Evolutionary conservation across 192 early-diverging fungal genomes (phyloP).

Genomic region (Thamnidium elegans): DNA sequence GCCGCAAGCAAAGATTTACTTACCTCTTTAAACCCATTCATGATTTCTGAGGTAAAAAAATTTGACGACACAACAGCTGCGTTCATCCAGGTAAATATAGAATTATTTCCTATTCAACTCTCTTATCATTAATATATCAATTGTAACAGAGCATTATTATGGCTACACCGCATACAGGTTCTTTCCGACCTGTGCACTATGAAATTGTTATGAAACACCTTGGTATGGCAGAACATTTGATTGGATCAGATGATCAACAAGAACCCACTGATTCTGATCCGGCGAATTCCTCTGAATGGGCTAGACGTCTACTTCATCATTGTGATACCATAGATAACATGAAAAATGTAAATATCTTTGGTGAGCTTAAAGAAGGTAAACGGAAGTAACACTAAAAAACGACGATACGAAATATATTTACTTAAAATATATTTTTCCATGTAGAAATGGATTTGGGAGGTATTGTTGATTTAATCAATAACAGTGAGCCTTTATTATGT

Average conservation of each 20-base stretch:
- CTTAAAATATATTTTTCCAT: not conserved
- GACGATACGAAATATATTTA: not conserved
- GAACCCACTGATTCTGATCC: not conserved
- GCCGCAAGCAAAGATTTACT: slow-evolving; percentile 23
- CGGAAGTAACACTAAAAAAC: not conserved
- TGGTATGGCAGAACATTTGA: slow-evolving; percentile 43
- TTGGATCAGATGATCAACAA: slow-evolving; percentile 4
- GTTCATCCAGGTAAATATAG: slow-evolving; percentile 6
- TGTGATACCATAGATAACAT: slow-evolving; percentile 41
- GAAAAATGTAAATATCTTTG: slow-evolving; percentile 9
- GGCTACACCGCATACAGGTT: slow-evolving; percentile 51
- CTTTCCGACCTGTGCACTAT: slow-evolving; percentile 67
- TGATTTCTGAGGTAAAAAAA: slow-evolving; percentile 3
- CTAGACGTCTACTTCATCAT: slow-evolving; percentile 54
- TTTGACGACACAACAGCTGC: not conserved
- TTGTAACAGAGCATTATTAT: slow-evolving; percentile 28
- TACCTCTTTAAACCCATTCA: slow-evolving; percentile 5
- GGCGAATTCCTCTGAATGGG: slow-evolving; percentile 39
- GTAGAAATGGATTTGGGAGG: not conserved
- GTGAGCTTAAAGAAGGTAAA: slow-evolving; percentile 14
- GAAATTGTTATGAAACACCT: slow-evolving; percentile 52
- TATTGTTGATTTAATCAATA: slow-evolving; percentile 19
- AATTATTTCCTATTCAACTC: not conserved
- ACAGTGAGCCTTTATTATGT: slow-evolving; percentile 35
- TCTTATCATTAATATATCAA: slow-evolving; percentile 1